Conservation (phyloP, 352 stramenopile species). For the Phytopythium cucurbitacearum region DNA sequence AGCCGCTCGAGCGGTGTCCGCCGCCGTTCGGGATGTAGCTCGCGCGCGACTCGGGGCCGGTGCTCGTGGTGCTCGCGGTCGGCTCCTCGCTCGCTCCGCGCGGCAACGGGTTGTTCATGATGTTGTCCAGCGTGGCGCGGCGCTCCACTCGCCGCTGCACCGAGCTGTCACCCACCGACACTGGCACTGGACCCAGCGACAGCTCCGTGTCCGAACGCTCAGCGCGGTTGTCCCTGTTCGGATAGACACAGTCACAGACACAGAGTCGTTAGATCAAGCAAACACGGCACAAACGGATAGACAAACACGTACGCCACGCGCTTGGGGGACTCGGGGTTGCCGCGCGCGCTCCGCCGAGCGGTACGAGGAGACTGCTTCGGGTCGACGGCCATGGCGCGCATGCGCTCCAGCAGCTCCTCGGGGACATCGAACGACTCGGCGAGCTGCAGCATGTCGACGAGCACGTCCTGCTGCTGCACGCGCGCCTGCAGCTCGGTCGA, state of each 20-base stretch:
- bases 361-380: conserved; percentile 22
- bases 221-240: conserved; percentile 21
- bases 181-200: conserved; percentile 54
- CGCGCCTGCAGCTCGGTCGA: conserved; percentile 71
- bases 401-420: conserved; percentile 41
- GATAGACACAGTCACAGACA: not conserved
- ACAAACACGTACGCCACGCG: conserved; percentile 8
- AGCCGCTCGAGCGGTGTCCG: conserved; percentile 39
- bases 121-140: conserved; percentile 37
- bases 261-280: not conserved
- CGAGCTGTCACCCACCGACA: conserved; percentile 42
- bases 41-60: conserved; percentile 12
- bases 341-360: conserved; percentile 16
- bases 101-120: conserved; percentile 43
- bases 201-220: conserved; percentile 58
- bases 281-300: not conserved
- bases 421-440: conserved; percentile 52
- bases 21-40: conserved; percentile 14
- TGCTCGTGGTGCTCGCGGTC: not conserved
- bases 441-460: conserved; percentile 44
- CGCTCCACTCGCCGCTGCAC: conserved; percentile 24
- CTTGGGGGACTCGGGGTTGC: conserved; percentile 6
- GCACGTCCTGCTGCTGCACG: conserved; percentile 48
- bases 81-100: conserved; percentile 7
- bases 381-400: conserved; percentile 45